Percentiles rank a stretch among this genome's conserved stretches.
These are phyloP conservation scores for Penicillium egyptiacum DNA, from an alignment of 495 filamentous ascomycete species.

Conservation along the genomic window DNA sequence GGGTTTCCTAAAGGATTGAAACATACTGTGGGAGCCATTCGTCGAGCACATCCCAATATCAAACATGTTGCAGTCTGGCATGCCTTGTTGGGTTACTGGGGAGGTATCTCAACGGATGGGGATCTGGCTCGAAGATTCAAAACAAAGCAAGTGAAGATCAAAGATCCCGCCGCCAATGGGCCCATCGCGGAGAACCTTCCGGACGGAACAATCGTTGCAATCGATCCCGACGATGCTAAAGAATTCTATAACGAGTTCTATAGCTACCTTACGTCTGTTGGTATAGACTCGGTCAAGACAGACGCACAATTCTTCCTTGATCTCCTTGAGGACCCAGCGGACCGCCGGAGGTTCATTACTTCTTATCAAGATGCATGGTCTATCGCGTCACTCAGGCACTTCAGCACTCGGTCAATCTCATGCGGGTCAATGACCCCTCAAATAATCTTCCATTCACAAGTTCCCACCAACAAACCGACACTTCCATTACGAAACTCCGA, in stretches of 20 bases:
- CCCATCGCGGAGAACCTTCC: conserved; percentile 47
- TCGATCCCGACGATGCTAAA: conserved; percentile 69
- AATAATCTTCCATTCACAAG: conserved; percentile 77
- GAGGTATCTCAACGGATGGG: conserved; percentile 72
- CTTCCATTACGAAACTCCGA: conserved; percentile 83
- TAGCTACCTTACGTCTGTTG: conserved; percentile 64
- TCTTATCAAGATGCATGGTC: conserved; percentile 88
- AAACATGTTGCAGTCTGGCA: conserved; percentile 93
- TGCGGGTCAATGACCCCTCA: conserved; percentile 91
- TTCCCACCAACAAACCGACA: conserved; percentile 67
- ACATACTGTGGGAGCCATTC: conserved; percentile 64
- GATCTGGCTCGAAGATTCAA: conserved; percentile 75
- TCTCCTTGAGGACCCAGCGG: conserved; percentile 63
- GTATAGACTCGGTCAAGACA: conserved; percentile 83
- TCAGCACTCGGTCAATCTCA: conserved; percentile 74
- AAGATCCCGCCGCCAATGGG: conserved; percentile 55
- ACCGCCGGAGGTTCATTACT: conserved; percentile 65
- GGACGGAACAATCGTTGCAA: conserved; percentile 51
- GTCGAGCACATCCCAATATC: conserved; percentile 67
- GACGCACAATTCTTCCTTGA: conserved; percentile 89
- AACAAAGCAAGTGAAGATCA: conserved; percentile 63
- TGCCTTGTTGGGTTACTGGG: conserved; percentile 95
- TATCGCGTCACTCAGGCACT: conserved; percentile 70
- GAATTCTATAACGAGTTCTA: conserved; percentile 93
- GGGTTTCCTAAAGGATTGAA: conserved; percentile 81